Evolutionary conservation across 352 stramenopile species (phyloP), one percentile per base, ranked within the genome.

Genomic region (Phytophthora aleatoria): DNA sequence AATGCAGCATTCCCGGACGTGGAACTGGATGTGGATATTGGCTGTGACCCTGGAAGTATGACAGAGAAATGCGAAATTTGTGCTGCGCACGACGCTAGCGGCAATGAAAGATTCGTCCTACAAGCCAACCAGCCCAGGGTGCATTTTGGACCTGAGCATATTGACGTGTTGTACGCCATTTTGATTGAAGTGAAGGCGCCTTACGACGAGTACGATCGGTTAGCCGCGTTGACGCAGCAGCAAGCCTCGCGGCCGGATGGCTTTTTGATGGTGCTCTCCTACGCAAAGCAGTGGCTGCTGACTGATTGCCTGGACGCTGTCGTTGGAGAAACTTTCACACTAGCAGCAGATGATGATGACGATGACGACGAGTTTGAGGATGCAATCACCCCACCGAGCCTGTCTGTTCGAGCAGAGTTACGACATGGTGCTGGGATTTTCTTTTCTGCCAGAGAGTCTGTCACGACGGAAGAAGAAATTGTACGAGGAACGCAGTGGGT

Each of bases 281-380:
- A 96, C 52, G 86, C 88, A 31, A 94, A 92, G 54, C 86, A 95
- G 53, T 96, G 88, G 88, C 48, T 96, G 1, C 50, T 95, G 36
- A 77, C 87, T 1, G 87, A 96, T 50, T 92, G 85, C 44, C 50
- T 92, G 30, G 84, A 93, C 68, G 77, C 74, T 9, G 75, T 92
- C 2, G 74, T 82, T 27, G 77, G 71, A 38, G 64, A 77, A 57
- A 83, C 71, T 4, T 72, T 74, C 26, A 75, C 62, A 12, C 49
- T 86, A 50, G 58, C 70, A n/a, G 73, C 74, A 31, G 77, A 88
- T 24, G 69, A 79, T 58, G 79, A 90, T 33, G 83, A 91, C 24
- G 87, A 95, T 39, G 76, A 91, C 47, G 87, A 96, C 50, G 84
- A 92, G 47, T 96, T 94, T 73, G 85, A 94, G 55, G 87, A 96